Percentiles rank a stretch among this genome's conserved stretches.
Evolutionary conservation across 1,284 basidiomycete species (phyloP).

Genomic region (Tylopilus orsonianus): DNA sequence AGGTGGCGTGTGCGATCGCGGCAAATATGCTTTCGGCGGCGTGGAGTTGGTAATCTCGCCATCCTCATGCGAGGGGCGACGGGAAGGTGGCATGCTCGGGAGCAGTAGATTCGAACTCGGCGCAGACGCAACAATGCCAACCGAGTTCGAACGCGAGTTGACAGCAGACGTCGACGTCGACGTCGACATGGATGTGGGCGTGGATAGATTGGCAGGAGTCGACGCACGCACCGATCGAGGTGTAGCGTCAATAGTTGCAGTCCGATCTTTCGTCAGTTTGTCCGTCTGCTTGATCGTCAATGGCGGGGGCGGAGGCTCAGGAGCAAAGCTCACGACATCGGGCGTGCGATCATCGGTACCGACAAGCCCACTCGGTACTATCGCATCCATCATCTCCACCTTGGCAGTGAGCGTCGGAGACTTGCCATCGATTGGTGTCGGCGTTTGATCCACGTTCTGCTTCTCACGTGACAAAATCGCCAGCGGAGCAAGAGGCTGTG

Average conservation of each 20-base stretch:
- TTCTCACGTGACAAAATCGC: conserved; percentile 6
- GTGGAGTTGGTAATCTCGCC: conserved; percentile 50
- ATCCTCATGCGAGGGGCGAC: conserved; percentile 47
- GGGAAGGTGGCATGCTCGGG: conserved; percentile 18
- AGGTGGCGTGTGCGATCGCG: conserved; percentile 43
- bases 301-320: conserved; percentile 36
- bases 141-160: conserved; percentile 34
- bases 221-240: not conserved
- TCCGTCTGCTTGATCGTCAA: conserved; percentile 25
- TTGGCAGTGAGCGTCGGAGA: conserved; percentile 31
- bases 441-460: conserved; percentile 10
- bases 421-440: conserved; percentile 5
- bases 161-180: conserved; percentile 25
- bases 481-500: conserved; percentile 1
- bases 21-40: conserved; percentile 36
- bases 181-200: conserved; percentile 21
- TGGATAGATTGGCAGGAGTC: conserved; percentile 9
- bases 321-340: conserved; percentile 31
- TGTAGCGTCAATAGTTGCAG: not conserved
- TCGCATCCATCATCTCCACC: conserved; percentile 32
- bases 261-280: conserved; percentile 15
- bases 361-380: conserved; percentile 24
- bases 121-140: conserved; percentile 13
- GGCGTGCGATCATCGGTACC: conserved; percentile 21
- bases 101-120: conserved; percentile 2